Base-by-base conservation (phyloP, 371 early-diverging fungal genomes). In the Mortierella sp. region DNA sequence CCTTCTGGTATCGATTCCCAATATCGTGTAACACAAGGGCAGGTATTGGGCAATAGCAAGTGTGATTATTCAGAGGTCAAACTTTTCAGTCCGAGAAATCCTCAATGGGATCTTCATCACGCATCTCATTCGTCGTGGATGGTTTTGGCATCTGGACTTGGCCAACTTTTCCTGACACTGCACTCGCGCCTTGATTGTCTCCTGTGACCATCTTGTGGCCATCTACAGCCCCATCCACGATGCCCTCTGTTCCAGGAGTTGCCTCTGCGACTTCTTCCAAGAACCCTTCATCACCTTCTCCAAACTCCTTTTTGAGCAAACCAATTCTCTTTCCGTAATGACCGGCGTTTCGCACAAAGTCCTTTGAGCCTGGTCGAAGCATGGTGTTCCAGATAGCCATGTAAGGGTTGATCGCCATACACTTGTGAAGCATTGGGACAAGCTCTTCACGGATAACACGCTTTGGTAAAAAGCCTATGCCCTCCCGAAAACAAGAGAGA, bases 211-310 rank as follows among this genome's bases (percentile, higher is more conserved):
- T n/a, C n/a, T n/a, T n/a, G n/a, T n/a, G n/a, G n/a, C n/a, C n/a
- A 6, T 22, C 25, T 25, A 29, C 34, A 16, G 45, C 22, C 5
- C 48, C 34, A 31, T 53, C 54, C 1, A 39, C 27, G 25, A 55
- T 39, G 17, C 16, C 24, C 2, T 44, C 39, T 29, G 25, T 34
- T n/a, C 21, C 19, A 2, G 49, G 40, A 17, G 40, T 14, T 3
- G 44, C 14, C 10, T 25, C 24, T 2, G 41, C 43, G 2, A 59
- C 12, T 14, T 72, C 72, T 16, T 72, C 72, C 29, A 44, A 25
- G 37, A 61, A 72, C 28, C 72, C 72, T 19, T 72, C 72, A 25
- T 72, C 72, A 19, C 72, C 72, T 43, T 72, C 67, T 13, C 72
- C 72, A 61, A 72, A 72, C 67, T 72, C 72, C 41, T 58, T 65